phyloP scores from a whole-genome alignment of 805 yeast species.

The Pichia ethanolica region DNA sequence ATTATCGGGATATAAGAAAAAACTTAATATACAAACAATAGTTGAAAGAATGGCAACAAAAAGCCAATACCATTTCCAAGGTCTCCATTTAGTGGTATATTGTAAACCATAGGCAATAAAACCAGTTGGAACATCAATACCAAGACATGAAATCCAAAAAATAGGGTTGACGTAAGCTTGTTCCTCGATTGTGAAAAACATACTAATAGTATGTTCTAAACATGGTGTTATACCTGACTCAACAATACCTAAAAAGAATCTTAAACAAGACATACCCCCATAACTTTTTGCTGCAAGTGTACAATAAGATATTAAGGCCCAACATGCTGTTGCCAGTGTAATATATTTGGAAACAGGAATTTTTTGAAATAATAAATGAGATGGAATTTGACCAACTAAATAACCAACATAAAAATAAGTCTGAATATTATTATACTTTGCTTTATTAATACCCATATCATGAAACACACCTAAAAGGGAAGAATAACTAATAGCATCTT shows the following conservation, averaged over 20 bases:
- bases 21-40: slow-evolving; percentile 25
- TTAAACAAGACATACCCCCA: slow-evolving; percentile 36
- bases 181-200: slow-evolving; percentile 38
- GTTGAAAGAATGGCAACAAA: slow-evolving; percentile 49
- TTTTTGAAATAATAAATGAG: slow-evolving; percentile 35
- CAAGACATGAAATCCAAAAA: slow-evolving; percentile 35
- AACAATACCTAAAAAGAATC: slow-evolving; percentile 31
- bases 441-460: slow-evolving; percentile 36
- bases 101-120: slow-evolving; percentile 22
- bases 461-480: slow-evolving; percentile 39
- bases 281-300: slow-evolving; percentile 38
- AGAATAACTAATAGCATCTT: slow-evolving; percentile 42
- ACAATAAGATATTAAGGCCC: slow-evolving; percentile 30
- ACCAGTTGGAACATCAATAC: slow-evolving; percentile 34
- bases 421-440: slow-evolving; percentile 37
- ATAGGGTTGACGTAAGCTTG: slow-evolving; percentile 33
- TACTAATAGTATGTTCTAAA: slow-evolving; percentile 39
- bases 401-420: slow-evolving; percentile 43
- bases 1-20: slow-evolving; percentile 42
- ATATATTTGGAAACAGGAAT: slow-evolving; percentile 26
- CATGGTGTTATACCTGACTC: slow-evolving; percentile 35
- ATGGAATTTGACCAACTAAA: slow-evolving; percentile 39
- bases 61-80: slow-evolving; percentile 44
- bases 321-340: slow-evolving; percentile 22
- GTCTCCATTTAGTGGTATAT: slow-evolving; percentile 12